Conservation (phyloP, 805 yeast species). For the Starmera quercuum region DNA sequence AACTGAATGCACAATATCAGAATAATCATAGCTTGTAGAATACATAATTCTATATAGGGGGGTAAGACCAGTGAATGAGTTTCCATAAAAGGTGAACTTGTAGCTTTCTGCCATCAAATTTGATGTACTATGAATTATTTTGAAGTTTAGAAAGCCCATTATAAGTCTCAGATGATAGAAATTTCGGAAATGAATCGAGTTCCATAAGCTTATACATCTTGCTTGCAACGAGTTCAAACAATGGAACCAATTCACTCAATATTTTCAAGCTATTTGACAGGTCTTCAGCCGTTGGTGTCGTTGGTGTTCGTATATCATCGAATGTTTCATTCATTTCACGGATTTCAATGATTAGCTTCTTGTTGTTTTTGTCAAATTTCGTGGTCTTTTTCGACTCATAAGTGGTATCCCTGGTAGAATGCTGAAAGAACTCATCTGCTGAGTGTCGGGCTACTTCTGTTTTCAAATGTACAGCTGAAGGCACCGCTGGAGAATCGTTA, state of each 20-base stretch:
- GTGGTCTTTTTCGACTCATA: too few species aligned
- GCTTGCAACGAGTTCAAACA: conserved; percentile 40
- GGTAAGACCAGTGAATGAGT: too few species aligned
- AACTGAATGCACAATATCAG: conserved; percentile 5
- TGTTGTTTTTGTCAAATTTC: conserved; percentile 11
- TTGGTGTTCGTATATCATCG: conserved; percentile 2
- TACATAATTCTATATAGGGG: too few species aligned
- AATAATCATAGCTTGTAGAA: too few species aligned
- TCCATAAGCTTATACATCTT: conserved; percentile 57
- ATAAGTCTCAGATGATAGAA: conserved; percentile 36
- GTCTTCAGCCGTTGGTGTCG: conserved; percentile 26
- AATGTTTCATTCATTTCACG: not conserved
- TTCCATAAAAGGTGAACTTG: too few species aligned
- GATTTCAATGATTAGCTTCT: conserved; percentile 15
- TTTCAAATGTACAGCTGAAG: not conserved
- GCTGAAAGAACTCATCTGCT: too few species aligned
- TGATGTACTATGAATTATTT: too few species aligned
- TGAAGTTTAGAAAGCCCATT: too few species aligned
- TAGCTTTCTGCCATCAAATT: too few species aligned
- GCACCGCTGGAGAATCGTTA: conserved; percentile 1
- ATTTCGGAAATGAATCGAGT: conserved; percentile 67
- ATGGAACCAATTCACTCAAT: conserved; percentile 30
- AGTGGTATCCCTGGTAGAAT: too few species aligned
- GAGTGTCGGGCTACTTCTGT: too few species aligned
- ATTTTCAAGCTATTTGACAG: conserved; percentile 26